phyloP scores from a whole-genome alignment of 1,284 basidiomycete species.

The Trametes polyzona region DNA sequence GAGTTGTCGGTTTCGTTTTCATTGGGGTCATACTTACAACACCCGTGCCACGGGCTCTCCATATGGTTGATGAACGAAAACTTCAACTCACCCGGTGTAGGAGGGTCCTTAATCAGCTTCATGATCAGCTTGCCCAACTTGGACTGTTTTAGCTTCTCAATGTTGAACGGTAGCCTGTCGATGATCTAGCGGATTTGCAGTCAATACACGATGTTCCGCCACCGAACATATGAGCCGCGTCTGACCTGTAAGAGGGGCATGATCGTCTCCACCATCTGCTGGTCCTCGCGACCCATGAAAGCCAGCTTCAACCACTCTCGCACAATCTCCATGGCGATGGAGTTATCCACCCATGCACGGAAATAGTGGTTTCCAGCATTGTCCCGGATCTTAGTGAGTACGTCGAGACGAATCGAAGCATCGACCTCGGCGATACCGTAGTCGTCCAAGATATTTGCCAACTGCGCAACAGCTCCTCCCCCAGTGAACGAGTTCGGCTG shows the following conservation, averaged over 20 bases:
- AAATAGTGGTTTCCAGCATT: constrained; percentile 84
- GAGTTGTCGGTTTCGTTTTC: neutral
- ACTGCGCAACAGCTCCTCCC: constrained; percentile 62
- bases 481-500: constrained; percentile 64
- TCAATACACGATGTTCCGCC: neutral
- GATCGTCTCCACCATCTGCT: constrained; percentile 65
- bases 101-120: constrained; percentile 70
- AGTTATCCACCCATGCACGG: constrained; percentile 78
- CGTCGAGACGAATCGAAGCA: constrained; percentile 60
- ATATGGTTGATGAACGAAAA: neutral
- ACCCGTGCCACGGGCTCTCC: neutral
- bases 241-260: constrained; percentile 85
- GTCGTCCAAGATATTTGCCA: constrained; percentile 58
- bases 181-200: constrained; percentile 56
- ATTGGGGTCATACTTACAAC: neutral
- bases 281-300: constrained; percentile 56
- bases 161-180: constrained; percentile 75
- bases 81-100: constrained; percentile 65
- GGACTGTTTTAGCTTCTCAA: constrained; percentile 66
- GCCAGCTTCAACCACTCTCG: constrained; percentile 79
- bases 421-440: constrained; percentile 69
- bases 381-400: constrained; percentile 78
- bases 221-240: constrained; percentile 19
- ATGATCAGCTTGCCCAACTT: constrained; percentile 79
- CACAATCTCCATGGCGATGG: constrained; percentile 70